Conservation (phyloP, 768 basidiomycete genomes). For the Amanita inopinata region DNA sequence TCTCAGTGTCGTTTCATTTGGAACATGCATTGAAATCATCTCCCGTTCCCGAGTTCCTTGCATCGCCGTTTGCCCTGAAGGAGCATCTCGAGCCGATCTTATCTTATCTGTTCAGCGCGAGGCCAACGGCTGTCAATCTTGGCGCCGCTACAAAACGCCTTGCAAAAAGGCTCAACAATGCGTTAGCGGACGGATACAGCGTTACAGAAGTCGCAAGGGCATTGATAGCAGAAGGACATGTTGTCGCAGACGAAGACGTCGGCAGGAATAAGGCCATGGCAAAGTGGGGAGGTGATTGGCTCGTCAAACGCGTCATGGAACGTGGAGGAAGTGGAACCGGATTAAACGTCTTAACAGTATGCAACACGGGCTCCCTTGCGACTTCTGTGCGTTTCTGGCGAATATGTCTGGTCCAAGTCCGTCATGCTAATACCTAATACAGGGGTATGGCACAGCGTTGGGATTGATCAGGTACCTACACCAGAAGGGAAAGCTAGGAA, state of each 20-base stretch:
- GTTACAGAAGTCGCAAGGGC: constrained; percentile 41
- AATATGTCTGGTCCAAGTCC: not conserved
- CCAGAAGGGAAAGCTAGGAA: constrained; percentile 64
- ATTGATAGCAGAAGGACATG: constrained; percentile 60
- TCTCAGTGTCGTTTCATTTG: constrained; percentile 63
- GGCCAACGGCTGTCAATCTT: constrained; percentile 97
- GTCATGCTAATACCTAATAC: constrained; percentile 8
- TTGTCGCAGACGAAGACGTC: constrained; percentile 81
- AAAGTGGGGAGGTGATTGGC: constrained; percentile 79
- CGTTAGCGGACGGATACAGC: constrained; percentile 31
- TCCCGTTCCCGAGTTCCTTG: constrained; percentile 44
- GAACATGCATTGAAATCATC: constrained; percentile 37
- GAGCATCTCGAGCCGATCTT: constrained; percentile 49
- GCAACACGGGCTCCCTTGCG: constrained; percentile 95
- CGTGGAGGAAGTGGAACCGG: constrained; percentile 27
- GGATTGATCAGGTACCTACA: constrained; percentile 89
- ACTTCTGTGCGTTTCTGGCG: constrained; percentile 58
- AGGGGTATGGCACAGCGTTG: constrained; percentile 95
- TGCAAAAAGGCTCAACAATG: constrained; percentile 33
- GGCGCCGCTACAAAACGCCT: constrained; percentile 77
- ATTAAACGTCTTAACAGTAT: constrained; percentile 85
- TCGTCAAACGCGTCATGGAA: constrained; percentile 41
- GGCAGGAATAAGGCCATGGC: constrained; percentile 82
- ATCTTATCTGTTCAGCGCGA: constrained; percentile 69
- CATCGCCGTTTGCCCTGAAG: constrained; percentile 41